These are phyloP conservation scores for Lasiosphaeria hispida DNA, from an alignment of 495 filamentous ascomycete species.

Conservation along the genomic window DNA sequence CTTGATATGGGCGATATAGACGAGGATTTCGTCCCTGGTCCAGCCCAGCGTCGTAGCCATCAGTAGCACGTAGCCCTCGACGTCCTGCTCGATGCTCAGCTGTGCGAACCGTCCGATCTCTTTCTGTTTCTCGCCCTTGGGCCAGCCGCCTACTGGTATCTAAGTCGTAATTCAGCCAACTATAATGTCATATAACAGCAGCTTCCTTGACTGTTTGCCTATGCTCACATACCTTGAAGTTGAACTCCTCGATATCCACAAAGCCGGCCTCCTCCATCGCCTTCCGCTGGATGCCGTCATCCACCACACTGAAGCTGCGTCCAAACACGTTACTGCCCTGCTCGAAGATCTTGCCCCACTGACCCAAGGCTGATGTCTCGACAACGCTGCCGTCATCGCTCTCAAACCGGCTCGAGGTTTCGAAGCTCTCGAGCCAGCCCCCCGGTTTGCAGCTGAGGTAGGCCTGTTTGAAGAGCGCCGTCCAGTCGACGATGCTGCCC, in stretches of 20 bases:
- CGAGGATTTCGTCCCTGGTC: slow-evolving; percentile 2
- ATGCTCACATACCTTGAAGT: slow-evolving; percentile 15
- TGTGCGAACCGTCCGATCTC: not conserved
- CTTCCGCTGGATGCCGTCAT: slow-evolving; percentile 18
- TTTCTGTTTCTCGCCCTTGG: not conserved
- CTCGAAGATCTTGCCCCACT: slow-evolving; percentile 25
- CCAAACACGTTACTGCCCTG: slow-evolving; percentile 26
- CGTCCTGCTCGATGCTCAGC: slow-evolving; percentile 2
- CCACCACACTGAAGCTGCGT: slow-evolving; percentile 17
- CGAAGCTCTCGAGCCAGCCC: slow-evolving; percentile 26
- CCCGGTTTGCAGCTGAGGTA: slow-evolving; percentile 37
- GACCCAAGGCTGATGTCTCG: slow-evolving; percentile 8
- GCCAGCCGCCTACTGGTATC: slow-evolving; percentile 4
- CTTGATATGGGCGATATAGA: slow-evolving; percentile 1
- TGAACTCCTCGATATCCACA: slow-evolving; percentile 17
- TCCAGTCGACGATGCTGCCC: slow-evolving; percentile 53
- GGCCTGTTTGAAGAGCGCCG: slow-evolving; percentile 34
- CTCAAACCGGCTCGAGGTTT: not conserved
- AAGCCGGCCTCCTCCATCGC: slow-evolving; percentile 28
- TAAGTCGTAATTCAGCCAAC: not conserved
- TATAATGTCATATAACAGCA: no score
- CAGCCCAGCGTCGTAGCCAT: slow-evolving; percentile 7
- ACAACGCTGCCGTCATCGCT: not conserved
- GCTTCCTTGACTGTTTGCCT: no score
- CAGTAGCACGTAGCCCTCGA: slow-evolving; percentile 6